Base-by-base conservation (phyloP, 331 rosid species). In the Cydonia oblonga region DNA sequence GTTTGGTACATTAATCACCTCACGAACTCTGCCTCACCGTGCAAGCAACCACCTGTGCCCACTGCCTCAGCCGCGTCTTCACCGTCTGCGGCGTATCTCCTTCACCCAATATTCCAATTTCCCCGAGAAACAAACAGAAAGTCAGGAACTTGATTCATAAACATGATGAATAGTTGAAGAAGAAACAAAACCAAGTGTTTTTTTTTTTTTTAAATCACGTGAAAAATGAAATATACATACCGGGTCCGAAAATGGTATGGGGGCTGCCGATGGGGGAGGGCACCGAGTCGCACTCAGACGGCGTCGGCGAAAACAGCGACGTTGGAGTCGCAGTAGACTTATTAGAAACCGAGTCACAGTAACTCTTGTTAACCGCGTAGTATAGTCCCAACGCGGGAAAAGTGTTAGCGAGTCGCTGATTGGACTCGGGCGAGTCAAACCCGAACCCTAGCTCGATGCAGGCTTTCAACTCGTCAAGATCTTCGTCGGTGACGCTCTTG, bases 381-480 rank as follows among this genome's bases (percentile, higher is more conserved):
- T 93, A 93, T 19, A 93, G 96, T 15, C 76, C 92, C 1, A 93
- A 87, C 11, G 98, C 97, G 2, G 98, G 98, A 15, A 93, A 53
- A 5, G 98, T 90, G 62, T 90, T 84, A 42, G 93, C 84, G 71
- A 93, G 87, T 7, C 97, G 85, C 71, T 87, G 92, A 0, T 72
- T 87, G 4, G 79, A 75, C 71, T 86, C 95, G 0, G 96, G 97
- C 3, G 90, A 87, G 58, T 90, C 89, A 72, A 91, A 93, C 60
- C 96, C 96, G 53, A 93, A 93, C 0, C 97, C 97, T 46, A 93
- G 80, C 70, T 93, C 98, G 59, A 93, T 84, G 62, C 98, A 93
- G 1, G 95, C 98, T 51, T 93, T 93, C 70, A 93, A 90, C 65
- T 93, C 97, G 32, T 90, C 95, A 0, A 90, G 87, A 54, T 91